phyloP scores from a whole-genome alignment of 495 filamentous ascomycete genomes.

The Aspergillus haitiensis region DNA sequence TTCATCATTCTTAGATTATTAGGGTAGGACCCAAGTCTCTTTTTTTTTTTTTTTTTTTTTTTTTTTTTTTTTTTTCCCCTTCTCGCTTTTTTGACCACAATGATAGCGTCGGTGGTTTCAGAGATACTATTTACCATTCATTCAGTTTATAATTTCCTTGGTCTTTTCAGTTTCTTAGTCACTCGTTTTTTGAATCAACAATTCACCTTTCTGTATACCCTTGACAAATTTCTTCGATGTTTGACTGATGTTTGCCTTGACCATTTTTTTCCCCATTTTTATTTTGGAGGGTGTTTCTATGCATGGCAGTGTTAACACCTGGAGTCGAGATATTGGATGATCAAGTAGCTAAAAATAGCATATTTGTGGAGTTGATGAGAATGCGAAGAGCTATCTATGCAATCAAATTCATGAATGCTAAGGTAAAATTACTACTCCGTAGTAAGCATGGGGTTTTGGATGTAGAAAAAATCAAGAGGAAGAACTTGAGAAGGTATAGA shows the following conservation, averaged over 20 bases:
- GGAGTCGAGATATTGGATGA: too few relatives aligned
- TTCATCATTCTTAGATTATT: conserved; percentile 21
- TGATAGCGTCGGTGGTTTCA: conserved; percentile 8
- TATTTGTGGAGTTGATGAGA: too few relatives aligned
- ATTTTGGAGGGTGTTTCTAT: too few relatives aligned
- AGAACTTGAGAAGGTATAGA: too few relatives aligned
- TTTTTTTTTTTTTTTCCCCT: conserved; percentile 8
- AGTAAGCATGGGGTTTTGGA: too few relatives aligned
- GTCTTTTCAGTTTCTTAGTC: conserved; percentile 19
- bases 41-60: conserved; percentile 16
- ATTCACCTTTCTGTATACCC: conserved; percentile 9
- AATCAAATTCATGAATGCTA: too few relatives aligned
- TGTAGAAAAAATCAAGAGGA: too few relatives aligned
- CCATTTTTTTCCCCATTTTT: conserved; percentile 8
- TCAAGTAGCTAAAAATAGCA: too few relatives aligned
- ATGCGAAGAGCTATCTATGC: too few relatives aligned
- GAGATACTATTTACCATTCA: conserved; percentile 17
- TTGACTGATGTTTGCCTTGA: conserved; percentile 26
- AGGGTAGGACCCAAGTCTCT: conserved; percentile 11
- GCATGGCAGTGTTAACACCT: too few relatives aligned
- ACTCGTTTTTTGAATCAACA: conserved; percentile 6
- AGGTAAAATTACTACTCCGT: too few relatives aligned
- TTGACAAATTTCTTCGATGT: background rate
- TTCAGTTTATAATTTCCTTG: conserved; percentile 19
- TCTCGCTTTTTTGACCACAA: conserved; percentile 9